Evolutionary conservation across 495 filamentous ascomycete genomes (phyloP).

Genomic region (Xylaria bambusicola): DNA sequence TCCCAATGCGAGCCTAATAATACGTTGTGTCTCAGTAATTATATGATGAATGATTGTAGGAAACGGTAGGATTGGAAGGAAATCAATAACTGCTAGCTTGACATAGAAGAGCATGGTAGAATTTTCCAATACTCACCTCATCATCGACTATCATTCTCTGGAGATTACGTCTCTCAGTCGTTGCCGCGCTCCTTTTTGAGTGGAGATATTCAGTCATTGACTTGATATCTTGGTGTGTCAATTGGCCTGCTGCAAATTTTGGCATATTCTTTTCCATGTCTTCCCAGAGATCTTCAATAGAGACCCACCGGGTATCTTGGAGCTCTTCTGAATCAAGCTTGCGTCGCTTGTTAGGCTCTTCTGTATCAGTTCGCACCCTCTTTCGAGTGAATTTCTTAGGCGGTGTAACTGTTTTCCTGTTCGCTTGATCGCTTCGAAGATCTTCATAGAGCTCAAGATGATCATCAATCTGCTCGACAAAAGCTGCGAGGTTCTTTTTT

Average conservation of each 20-base stretch:
- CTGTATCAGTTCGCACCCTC: slow-evolving; percentile 4
- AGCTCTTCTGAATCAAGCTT: slow-evolving; percentile 19
- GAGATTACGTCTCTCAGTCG: slow-evolving; percentile 29
- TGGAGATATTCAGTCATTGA: slow-evolving; percentile 13
- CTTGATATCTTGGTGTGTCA: slow-evolving; percentile 8
- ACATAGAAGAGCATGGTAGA: no score
- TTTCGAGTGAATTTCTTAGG: slow-evolving; percentile 34
- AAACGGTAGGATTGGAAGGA: no score
- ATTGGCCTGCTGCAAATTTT: neutral
- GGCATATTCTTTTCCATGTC: slow-evolving; percentile 10
- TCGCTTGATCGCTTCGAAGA: slow-evolving; percentile 40
- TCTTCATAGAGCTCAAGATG: slow-evolving; percentile 48
- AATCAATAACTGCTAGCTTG: no score
- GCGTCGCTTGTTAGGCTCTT: slow-evolving; percentile 10
- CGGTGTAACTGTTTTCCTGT: slow-evolving; percentile 47
- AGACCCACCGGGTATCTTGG: neutral
- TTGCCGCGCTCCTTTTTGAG: slow-evolving; percentile 17
- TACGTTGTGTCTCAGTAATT: no score
- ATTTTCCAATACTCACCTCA: slow-evolving; percentile 16
- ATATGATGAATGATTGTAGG: no score
- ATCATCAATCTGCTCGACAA: slow-evolving; percentile 36
- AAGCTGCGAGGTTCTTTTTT: neutral
- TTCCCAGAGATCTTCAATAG: slow-evolving; percentile 20
- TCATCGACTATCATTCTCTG: slow-evolving; percentile 39
- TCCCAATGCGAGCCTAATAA: no score